Percentiles rank a stretch among this genome's conserved stretches.
phyloP scores from a whole-genome alignment of 306 rosid genomes.

The Styphnolobium japonicum region DNA sequence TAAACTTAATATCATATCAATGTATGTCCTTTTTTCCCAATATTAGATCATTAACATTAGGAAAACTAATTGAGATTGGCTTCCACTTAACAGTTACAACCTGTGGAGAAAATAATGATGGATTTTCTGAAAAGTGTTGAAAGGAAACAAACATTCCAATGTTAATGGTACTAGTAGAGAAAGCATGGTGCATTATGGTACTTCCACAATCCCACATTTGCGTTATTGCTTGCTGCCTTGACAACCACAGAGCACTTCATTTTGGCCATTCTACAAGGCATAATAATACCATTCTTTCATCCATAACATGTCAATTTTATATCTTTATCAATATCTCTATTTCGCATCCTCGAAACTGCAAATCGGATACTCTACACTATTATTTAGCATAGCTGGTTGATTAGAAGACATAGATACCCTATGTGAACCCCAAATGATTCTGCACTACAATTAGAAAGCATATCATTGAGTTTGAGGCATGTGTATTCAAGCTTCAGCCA shows the following conservation, averaged over 20 bases:
- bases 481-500: constrained; percentile 21
- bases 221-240: background rate
- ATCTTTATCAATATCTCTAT: background rate
- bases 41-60: background rate
- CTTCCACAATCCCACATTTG: constrained; percentile 10
- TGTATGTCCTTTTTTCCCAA: background rate
- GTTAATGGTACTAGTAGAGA: background rate
- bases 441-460: constrained; percentile 1
- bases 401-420: background rate
- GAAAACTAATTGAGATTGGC: background rate
- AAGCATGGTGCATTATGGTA: constrained; percentile 14
- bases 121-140: background rate
- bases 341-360: constrained; percentile 2
- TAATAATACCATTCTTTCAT: constrained; percentile 4
- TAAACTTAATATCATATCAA: background rate
- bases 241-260: background rate
- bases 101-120: background rate
- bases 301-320: constrained; percentile 23
- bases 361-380: background rate
- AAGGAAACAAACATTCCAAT: background rate
- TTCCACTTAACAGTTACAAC: background rate
- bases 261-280: constrained; percentile 20
- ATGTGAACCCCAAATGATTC: background rate
- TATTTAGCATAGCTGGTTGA: background rate
- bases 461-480: constrained; percentile 16